A percentile compares a stretch with the other conserved stretches of the same genome.
These are phyloP conservation scores for Dictyophora rubrovolvata DNA, from an alignment of 768 basidiomycete species.

Conservation along the genomic window DNA sequence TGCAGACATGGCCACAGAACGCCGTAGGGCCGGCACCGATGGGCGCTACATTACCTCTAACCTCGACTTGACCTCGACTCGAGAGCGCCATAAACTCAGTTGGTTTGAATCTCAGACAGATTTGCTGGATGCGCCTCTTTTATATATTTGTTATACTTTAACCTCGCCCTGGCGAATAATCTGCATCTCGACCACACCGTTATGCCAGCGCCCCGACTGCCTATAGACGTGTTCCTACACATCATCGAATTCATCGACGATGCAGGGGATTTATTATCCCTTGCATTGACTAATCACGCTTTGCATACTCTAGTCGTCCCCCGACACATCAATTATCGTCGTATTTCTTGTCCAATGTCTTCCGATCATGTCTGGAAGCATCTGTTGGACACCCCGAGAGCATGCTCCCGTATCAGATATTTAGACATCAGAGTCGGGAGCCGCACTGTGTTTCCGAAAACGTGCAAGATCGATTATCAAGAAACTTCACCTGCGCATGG, in stretches of 20 bases:
- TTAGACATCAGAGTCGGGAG: not conserved
- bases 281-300: not conserved
- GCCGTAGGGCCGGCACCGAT: no score
- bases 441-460: not conserved
- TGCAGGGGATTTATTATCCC: not conserved
- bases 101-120: no score
- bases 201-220: not conserved
- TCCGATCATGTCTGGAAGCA: not conserved
- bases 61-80: no score
- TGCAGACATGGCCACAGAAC: no score
- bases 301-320: not conserved
- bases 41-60: no score
- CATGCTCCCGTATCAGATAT: not conserved
- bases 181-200: no score
- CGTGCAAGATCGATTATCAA: no score
- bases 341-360: not conserved
- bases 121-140: no score
- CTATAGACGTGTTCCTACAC: not conserved
- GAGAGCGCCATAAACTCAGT: no score
- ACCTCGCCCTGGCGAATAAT: no score
- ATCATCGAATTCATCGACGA: not conserved
- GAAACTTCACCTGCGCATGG: not conserved
- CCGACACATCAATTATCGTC: not conserved
- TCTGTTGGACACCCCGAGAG: not conserved
- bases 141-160: no score